Evolutionary conservation across 768 basidiomycete species (phyloP).

Genomic region (Agrocybe praecox): DNA sequence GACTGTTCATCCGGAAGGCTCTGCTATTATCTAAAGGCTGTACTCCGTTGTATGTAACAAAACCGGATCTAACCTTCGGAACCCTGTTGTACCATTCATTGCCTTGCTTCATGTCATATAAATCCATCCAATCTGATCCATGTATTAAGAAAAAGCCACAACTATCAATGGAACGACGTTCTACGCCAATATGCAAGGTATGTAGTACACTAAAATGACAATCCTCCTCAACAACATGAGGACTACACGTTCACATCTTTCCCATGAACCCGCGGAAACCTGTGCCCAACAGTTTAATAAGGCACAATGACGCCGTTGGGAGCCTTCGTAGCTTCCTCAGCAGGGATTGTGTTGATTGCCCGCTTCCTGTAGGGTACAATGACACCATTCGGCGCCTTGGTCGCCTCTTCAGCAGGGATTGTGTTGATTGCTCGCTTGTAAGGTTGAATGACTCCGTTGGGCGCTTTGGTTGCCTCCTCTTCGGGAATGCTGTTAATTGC

Average conservation of each 20-base stretch:
- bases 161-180: constrained; percentile 18
- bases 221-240: constrained; percentile 7
- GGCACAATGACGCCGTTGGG: constrained; percentile 31
- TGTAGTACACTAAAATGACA: constrained; percentile 10
- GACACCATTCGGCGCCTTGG: constrained; percentile 24
- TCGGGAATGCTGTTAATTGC: constrained; percentile 19
- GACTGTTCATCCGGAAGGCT: not conserved
- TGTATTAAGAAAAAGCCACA: constrained; percentile 16
- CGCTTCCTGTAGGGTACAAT: constrained; percentile 46
- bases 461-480: constrained; percentile 21
- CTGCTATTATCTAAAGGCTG: not conserved
- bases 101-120: not conserved
- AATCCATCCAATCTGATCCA: constrained; percentile 14
- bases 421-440: constrained; percentile 13
- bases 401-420: constrained; percentile 24
- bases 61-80: not conserved
- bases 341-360: constrained; percentile 31
- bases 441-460: constrained; percentile 26
- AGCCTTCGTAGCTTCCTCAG: constrained; percentile 26
- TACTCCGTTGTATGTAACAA: not conserved
- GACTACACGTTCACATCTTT: not conserved
- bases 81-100: not conserved
- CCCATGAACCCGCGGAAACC: not conserved
- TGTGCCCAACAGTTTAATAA: constrained; percentile 1
- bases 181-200: constrained; percentile 13